Evolutionary conservation across 768 basidiomycete species (phyloP), one percentile per base, ranked within the genome.

Genomic region (Floccularia luteovirens): DNA sequence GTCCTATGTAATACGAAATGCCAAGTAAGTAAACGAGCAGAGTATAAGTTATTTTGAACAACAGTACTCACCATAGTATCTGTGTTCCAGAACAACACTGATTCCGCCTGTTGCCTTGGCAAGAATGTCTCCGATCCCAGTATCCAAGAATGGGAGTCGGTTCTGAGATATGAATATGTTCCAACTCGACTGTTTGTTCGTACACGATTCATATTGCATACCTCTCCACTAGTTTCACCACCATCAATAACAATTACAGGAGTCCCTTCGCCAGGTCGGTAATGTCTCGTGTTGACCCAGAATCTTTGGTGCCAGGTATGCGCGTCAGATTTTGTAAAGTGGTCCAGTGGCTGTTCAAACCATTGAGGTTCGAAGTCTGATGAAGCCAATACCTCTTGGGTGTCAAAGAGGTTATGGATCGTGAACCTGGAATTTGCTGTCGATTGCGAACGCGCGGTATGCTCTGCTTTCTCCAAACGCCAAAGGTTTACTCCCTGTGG

Each of bases 241-340:
- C 90, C 90, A 58, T 97, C 94, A 16, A 97, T 62, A 2, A 97
- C 77, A 48, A 90, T 82, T 16, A 97, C 89, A 0, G 93, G 94
- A 2, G 80, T 86, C 31, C 80, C 78, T 2, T 70, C 60, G 4
- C 79, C 71, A 0, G 79, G 69, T 40, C 74, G 66, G 58, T 93
- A 97, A 57, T 89, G 79, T 24, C 86, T 74, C 14, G 77, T 75
- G 53, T 82, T 92, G 25, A 93, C 69, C 94, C 94, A 99, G 60
- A 90, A 99, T 14, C 94, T 74, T 54, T 98, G 92, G 38, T 71
- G 62, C 62, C 89, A 97, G 0, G 79, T 87, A 31, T 75, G 72
- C 31, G 64, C 62, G 7, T 64, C 61, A 10, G 64, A 55, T 24
- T 66, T 66, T 46, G 70, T 63, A 48, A 85, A 83, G 55, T 97